Base-by-base conservation (phyloP, 805 yeast species). In the Yueomyces sp. region DNA sequence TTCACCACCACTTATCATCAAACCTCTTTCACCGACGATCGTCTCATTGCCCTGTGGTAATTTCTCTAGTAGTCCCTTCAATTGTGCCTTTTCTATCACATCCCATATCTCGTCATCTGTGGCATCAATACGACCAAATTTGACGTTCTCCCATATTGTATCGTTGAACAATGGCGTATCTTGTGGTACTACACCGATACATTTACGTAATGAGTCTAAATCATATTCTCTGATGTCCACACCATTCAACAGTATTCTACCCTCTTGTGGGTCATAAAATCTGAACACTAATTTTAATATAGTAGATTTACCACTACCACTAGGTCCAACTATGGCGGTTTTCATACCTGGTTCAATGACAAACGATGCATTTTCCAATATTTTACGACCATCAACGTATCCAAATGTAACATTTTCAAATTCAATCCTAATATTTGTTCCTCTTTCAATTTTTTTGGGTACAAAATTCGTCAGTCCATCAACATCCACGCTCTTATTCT, bases 1-100 rank as follows among this genome's bases (percentile, higher is more conserved):
- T 60, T 92, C 98, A 47, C 98, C 98, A n/a, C 98, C 98, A 28
- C 96, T 86, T 40, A 92, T 88, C 98, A 92, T 92, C 73, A 92
- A 73, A n/a, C 98, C 98, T 57, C 94, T 70, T 62, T 92, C 98
- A 41, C 98, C 98, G 19, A 92, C 98, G 45, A 85, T 69, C 0
- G 97, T 92, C 30, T 81, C 68, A 37, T 74, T 67, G 1, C 96
- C 96, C 11, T 84, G 83, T 0, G 98, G 97, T 40, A 92, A 63
- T 39, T 79, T 84, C 4, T 60, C 52, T 12, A 90, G 70, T 40
- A 90, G 65, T 28, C 64, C 60, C 47, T 74, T 74, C 48, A 90
- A 68, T 53, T 83, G 79, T 3, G 95, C 95, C 53, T 76, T 74
- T 37, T 68, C 60, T 12, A 90, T 79, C 4, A 79, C 86, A 6